Percentiles rank a stretch among this genome's conserved stretches.
Conservation (phyloP, 495 filamentous ascomycete genomes). For the Penicillium pulvis region DNA sequence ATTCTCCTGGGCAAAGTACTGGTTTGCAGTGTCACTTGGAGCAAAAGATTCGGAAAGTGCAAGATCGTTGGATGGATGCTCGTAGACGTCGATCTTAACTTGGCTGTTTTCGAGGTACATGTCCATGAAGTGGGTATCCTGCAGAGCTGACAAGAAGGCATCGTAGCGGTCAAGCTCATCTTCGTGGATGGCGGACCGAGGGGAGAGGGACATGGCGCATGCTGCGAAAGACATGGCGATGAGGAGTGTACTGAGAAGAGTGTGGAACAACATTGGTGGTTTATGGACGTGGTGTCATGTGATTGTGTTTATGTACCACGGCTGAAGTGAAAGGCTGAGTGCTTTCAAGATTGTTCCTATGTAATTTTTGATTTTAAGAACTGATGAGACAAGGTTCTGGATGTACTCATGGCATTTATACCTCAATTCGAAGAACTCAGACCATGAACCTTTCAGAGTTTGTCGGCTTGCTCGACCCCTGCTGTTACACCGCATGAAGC, state of each 20-base stretch:
- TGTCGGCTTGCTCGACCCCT: background rate
- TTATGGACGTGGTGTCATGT: background rate
- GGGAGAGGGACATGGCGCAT: slow-evolving; percentile 4
- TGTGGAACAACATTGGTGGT: background rate
- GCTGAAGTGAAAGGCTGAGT: background rate
- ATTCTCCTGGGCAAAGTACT: slow-evolving; percentile 8
- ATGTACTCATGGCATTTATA: background rate
- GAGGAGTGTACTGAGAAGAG: slow-evolving; percentile 2
- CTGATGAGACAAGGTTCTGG: background rate
- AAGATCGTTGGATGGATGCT: slow-evolving; percentile 12
- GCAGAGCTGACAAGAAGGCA: slow-evolving; percentile 4
- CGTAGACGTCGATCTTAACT: slow-evolving; percentile 18
- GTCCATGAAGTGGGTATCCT: slow-evolving; percentile 12
- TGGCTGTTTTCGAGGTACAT: slow-evolving; percentile 16
- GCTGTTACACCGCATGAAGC: background rate
- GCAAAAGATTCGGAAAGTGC: slow-evolving; percentile 7
- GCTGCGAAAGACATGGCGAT: slow-evolving; percentile 2
- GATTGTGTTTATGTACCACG: background rate
- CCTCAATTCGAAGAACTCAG: background rate
- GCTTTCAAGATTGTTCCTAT: too few species aligned
- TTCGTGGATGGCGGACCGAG: slow-evolving; percentile 14
- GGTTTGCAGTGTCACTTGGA: slow-evolving; percentile 9
- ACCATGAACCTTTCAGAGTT: background rate
- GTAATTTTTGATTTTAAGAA: too few species aligned
- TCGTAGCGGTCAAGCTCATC: slow-evolving; percentile 20